Conservation (phyloP, 345 rosid species). For the Rhodamnia rubescens region DNA sequence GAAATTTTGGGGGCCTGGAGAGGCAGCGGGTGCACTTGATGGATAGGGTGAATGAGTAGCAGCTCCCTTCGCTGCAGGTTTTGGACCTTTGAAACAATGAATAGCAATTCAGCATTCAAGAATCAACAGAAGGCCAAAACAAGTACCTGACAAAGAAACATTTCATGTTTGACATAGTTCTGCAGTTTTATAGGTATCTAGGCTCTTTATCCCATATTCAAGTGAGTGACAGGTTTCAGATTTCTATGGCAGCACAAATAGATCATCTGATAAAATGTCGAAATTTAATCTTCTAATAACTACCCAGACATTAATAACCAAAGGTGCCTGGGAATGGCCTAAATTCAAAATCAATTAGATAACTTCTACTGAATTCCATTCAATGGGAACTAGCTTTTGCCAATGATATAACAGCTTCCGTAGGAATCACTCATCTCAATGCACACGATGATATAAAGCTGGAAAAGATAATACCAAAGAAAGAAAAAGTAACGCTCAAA, state of each 20-base stretch:
- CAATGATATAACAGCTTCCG: background rate
- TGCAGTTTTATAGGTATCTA: background rate
- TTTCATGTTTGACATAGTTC: background rate
- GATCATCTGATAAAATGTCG: background rate
- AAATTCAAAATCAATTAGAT: background rate
- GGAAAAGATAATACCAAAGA: background rate
- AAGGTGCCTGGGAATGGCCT: background rate
- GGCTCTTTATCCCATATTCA: background rate
- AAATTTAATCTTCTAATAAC: background rate
- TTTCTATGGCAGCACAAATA: background rate
- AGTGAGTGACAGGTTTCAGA: background rate
- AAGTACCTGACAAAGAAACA: background rate
- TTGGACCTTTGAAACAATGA: conserved; percentile 13
- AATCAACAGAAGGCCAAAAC: background rate
- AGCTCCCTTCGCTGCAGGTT: conserved; percentile 16
- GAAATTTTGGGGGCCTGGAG: conserved; percentile 32
- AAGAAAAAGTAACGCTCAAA: background rate
- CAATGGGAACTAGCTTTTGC: background rate
- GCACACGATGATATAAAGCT: background rate
- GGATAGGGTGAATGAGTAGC: conserved; percentile 21
- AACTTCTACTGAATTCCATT: background rate
- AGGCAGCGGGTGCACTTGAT: conserved; percentile 13
- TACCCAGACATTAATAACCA: background rate
- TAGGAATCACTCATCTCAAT: background rate
- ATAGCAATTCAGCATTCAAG: background rate